Base-by-base conservation (phyloP, 2,329 filamentous ascomycete species). In the Zalaria sp. region DNA sequence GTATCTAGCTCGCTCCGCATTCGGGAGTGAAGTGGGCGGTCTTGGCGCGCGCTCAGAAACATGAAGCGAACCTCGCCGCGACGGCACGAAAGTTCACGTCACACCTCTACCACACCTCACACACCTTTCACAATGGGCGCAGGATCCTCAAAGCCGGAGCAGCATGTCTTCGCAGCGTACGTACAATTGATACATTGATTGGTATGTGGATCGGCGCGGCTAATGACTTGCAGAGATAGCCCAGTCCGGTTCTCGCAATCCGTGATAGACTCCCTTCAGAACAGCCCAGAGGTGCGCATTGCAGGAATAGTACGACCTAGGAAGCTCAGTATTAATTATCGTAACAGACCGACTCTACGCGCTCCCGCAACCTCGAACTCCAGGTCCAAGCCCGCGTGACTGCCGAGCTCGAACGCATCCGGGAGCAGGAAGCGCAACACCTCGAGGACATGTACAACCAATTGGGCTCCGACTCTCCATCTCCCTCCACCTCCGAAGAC, bases 341-440 rank as follows among this genome's bases (percentile, higher is more conserved):
- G 29, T 32, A 27, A 45, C 59, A 96, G 89, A 89, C 83, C 64
- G 88, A 96, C 67, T 78, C 80, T 46, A 88, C 86, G 50, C 87
- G 89, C 59, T 74, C 81, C 55, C 84, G 84, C 65, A 71, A 80
- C 57, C 68, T 86, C 61, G 89, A 96, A 67, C 77, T 91, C 49
- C 81, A 89, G 55, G 80, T 94, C 62, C 88, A 95, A 68, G 69
- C 77, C 58, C 88, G 89, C 63, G 85, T 95, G 46, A 77, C 81
- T 55, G 72, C 78, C 54, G 88, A 95, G 66, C 84, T 96, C 51
- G 78, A 81, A 63, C 80, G 79, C 53, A 77, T 94, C 49, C 79
- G 80, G 59, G 72, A 77, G 49, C 69, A 79, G 53, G 81, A 89
- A 59, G 65, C 75, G 49, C 71, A 78, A 39, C 76, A 79, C 45